Evolutionary conservation across 2,329 filamentous ascomycete genomes (phyloP), one percentile per base, ranked within the genome.

Genomic region (Arthroderma sp.): DNA sequence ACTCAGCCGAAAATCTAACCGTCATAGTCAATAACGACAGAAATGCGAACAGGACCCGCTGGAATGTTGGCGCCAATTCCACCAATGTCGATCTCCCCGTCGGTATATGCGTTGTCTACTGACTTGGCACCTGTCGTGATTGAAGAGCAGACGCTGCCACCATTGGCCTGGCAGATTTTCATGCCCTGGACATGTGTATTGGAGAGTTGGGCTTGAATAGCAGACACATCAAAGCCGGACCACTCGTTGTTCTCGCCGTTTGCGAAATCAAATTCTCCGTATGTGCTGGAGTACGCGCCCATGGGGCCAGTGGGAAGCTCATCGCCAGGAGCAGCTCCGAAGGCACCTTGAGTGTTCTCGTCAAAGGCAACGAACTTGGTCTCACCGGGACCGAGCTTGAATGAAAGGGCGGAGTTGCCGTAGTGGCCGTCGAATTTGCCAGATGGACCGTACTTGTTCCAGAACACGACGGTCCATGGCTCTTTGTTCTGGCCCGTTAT

Each of bases 171-270:
- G 44, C 61, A 64, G 36, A 64, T 63, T 46, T 55, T 49, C 61
- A 64, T 63, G 7, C 61, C 61, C 51, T 63, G 58, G 30, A 64
- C 54, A 2, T 47, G 38, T 33, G 55, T 10, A 6, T 49, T 53
- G 6, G 59, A 55, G 7, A 58, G 51, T 54, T 63, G 57, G 2
- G 61, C 57, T 34, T 54, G 46, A 36, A 64, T 64, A 15, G 56
- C 58, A 39, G 63, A 66, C n/a, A 65, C 63, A 41, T 66, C 63
- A 55, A 60, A 66, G 49, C 60, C 57, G 46, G 60, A 59, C 55
- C 52, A 62, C 42, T 50, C 50, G 31, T 54, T 33, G 55, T 64
- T 65, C 43, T 47, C 42, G 27, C 36, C 27, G 55, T 52, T 58
- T 48, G 53, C 54, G 46, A 66, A 63, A 53, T 60, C 57, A 43